Conservation (phyloP, 352 stramenopile genomes). For the Globisporangium middletonii region DNA sequence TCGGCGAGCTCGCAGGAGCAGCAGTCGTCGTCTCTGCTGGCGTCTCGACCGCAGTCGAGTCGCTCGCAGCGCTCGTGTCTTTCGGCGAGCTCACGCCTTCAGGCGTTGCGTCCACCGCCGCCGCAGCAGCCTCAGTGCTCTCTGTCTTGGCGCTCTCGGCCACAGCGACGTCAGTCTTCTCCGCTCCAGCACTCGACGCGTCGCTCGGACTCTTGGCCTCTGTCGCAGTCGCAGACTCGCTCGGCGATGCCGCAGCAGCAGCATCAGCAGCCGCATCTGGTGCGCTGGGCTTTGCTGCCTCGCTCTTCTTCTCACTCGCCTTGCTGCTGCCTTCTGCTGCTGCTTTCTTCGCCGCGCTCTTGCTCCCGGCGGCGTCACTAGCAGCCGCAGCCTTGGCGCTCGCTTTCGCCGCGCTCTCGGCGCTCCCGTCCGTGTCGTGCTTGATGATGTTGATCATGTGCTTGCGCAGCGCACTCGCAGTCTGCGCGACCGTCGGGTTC, state of each 20-base stretch:
- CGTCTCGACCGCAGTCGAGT: background rate
- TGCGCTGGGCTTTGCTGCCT: background rate
- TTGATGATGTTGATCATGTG: conserved; percentile 67
- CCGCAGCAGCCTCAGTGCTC: no score
- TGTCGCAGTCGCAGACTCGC: no score
- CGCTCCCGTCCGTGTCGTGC: conserved; percentile 28
- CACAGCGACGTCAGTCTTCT: no score
- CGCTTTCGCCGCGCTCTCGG: conserved; percentile 14
- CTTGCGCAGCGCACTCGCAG: conserved; percentile 70
- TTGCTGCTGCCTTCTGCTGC: conserved; percentile 5
- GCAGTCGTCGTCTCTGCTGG: background rate
- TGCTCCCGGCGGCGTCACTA: conserved; percentile 1
- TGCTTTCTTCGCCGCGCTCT: conserved; percentile 3
- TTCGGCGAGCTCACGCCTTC: background rate
- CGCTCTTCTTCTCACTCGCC: conserved; percentile 1
- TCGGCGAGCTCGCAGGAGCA: background rate
- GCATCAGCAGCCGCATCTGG: no score
- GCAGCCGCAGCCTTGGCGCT: conserved; percentile 11
- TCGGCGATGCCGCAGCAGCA: no score
- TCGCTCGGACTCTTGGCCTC: no score
- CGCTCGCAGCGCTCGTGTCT: background rate
- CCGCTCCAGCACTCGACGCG: no score
- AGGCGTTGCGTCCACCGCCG: no score
- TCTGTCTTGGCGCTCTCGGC: no score
- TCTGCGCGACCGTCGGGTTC: conserved; percentile 61